phyloP scores from a whole-genome alignment of 495 filamentous ascomycete genomes.

The Sabuloglossum arenarium region DNA sequence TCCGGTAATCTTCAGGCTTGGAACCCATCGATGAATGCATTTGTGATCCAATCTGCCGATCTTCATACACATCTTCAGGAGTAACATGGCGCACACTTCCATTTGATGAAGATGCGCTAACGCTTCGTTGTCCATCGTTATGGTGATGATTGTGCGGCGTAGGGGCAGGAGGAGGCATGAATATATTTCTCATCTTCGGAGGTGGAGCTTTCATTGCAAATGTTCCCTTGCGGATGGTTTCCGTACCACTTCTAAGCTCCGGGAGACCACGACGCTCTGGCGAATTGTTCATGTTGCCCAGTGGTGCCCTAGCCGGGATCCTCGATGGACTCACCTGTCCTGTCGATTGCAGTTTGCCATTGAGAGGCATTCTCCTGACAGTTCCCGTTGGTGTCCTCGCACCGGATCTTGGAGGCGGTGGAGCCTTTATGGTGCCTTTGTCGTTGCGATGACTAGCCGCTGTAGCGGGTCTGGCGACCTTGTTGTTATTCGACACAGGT shows the following conservation, averaged over 20 bases:
- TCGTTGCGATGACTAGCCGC: conserved; percentile 16
- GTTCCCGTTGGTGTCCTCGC: conserved; percentile 49
- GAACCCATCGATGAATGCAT: conserved; percentile 11
- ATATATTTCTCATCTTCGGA: conserved; percentile 77
- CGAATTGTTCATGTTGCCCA: conserved; percentile 65
- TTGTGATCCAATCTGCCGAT: conserved; percentile 17
- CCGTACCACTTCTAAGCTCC: conserved; percentile 16
- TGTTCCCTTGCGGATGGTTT: conserved; percentile 38
- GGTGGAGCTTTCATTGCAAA: conserved; percentile 46
- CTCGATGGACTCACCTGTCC: conserved; percentile 44
- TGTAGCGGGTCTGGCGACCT: conserved; percentile 22
- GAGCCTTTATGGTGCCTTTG: conserved; percentile 27
- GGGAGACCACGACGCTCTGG: conserved; percentile 42
- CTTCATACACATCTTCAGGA: conserved; percentile 75
- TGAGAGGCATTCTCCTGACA: conserved; percentile 35
- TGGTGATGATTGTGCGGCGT: conserved; percentile 12
- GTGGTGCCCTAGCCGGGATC: conserved; percentile 60
- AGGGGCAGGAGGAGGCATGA: conserved; percentile 28
- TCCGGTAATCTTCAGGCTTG: background rate
- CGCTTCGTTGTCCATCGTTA: conserved; percentile 22
- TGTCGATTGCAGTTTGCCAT: conserved; percentile 18
- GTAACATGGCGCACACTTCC: conserved; percentile 52
- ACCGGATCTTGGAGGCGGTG: conserved; percentile 31
- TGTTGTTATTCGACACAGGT: conserved; percentile 21
- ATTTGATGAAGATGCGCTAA: conserved; percentile 35